Evolutionary conservation across 306 rosid species (phyloP), one percentile per base, ranked within the genome.

Genomic region (Inga oerstediana): DNA sequence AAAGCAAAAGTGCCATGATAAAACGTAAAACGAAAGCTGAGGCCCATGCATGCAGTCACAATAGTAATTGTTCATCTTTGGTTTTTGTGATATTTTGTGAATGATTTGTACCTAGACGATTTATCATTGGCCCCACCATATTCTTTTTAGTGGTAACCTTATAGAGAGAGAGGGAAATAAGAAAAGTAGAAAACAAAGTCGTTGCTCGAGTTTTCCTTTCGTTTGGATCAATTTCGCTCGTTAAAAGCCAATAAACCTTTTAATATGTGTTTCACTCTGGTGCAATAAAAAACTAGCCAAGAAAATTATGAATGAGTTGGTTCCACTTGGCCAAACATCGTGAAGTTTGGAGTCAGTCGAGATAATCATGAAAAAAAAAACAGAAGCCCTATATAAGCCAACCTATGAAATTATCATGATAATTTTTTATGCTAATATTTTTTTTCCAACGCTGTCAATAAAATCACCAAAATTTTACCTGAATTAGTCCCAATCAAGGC

Each of bases 101-200:
- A 82, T 66, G 44, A 61, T 35, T 39, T 19, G 54, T 45, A 45
- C 46, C 54, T 20, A 61, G 32, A 69, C 14, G n/a, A 66, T 11
- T 37, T 70, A 52, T 41, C 3, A 64, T 65, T 65, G 83, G 82
- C 34, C 85, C 30, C 85, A 54, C 88, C 48, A 66, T 27, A 66
- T 66, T 27, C 39, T 16, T 75, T 64, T 81, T 35, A 41, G 77
- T 81, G 70, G 80, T 65, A 85, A 74, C 35, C 62, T 3, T 16
- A 52, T 15, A 17, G 14, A 51, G 16, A 30, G 16, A n/a, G 35
- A 37, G 13, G 43, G 19, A 74, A 37, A 37, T 24, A 22, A 74
- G 41, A 24, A 45, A 48, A 43, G 45, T 48, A 61, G 58, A 70
- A 30, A 81, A 77, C 73, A 82, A 75, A 37, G 79, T 6, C 37